These are phyloP conservation scores for Mycosarcoma mackinlayi DNA, from an alignment of 1,284 basidiomycete species.

Conservation along the genomic window DNA sequence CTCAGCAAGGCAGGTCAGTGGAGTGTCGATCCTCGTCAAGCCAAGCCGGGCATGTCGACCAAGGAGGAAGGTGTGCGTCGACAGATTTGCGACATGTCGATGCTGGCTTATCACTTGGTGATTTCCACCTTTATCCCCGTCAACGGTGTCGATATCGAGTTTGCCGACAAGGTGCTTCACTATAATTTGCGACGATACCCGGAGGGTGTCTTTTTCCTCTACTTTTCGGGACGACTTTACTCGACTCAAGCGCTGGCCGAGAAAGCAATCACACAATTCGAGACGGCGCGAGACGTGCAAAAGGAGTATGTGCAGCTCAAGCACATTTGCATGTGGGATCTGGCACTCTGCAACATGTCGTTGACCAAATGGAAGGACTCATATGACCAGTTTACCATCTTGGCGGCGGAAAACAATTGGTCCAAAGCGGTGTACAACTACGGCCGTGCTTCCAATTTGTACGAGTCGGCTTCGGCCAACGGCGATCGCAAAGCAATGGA, in stretches of 20 bases:
- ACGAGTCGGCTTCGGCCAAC: slow-evolving; percentile 38
- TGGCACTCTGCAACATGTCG: slow-evolving; percentile 64
- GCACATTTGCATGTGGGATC: slow-evolving; percentile 68
- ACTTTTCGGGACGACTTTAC: slow-evolving; percentile 67
- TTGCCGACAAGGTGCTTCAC: slow-evolving; percentile 66
- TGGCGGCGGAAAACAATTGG: slow-evolving; percentile 66
- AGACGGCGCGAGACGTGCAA: slow-evolving; percentile 62
- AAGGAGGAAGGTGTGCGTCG: slow-evolving; percentile 56
- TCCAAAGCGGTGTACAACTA: slow-evolving; percentile 67
- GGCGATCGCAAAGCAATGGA: slow-evolving; percentile 15
- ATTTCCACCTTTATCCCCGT: slow-evolving; percentile 67
- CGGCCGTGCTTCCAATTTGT: slow-evolving; percentile 56
- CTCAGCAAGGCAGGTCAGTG: slow-evolving; percentile 60
- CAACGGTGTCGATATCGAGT: slow-evolving; percentile 63
- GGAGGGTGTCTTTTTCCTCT: slow-evolving; percentile 67
- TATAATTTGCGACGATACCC: slow-evolving; percentile 66
- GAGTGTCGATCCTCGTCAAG: slow-evolving; percentile 36
- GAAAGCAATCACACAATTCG: slow-evolving; percentile 60
- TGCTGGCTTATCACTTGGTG: slow-evolving; percentile 65
- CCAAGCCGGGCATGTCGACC: slow-evolving; percentile 44
- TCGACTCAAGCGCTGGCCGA: slow-evolving; percentile 63
- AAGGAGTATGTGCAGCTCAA: slow-evolving; percentile 67
- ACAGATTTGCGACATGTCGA: slow-evolving; percentile 64
- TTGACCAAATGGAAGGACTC: slow-evolving; percentile 59
- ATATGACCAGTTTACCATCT: slow-evolving; percentile 53